A percentile compares a stretch with the other conserved stretches of the same genome.
phyloP scores from a whole-genome alignment of 2,329 filamentous ascomycete genomes.

The Fusarium sp. region DNA sequence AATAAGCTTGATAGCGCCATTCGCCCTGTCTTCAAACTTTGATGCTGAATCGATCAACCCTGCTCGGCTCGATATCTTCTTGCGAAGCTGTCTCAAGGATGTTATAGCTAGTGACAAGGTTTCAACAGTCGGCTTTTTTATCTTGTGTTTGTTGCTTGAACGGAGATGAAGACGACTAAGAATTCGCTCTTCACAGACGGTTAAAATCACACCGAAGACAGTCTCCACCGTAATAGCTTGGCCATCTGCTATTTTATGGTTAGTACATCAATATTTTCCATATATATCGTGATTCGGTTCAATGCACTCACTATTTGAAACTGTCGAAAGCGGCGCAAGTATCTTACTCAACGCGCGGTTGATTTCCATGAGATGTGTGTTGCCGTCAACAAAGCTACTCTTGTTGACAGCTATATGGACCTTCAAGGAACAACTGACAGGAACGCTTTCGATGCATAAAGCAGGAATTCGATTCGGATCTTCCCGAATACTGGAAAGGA shows the following conservation, averaged over 20 bases:
- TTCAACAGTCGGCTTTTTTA: not conserved
- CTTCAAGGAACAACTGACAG: not conserved
- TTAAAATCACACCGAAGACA: not conserved
- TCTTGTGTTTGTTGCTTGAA: fast-evolving
- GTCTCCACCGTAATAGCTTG: fast-evolving
- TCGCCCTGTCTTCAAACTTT: not conserved
- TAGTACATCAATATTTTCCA: not conserved
- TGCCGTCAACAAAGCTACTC: not conserved
- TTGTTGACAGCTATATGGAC: not conserved
- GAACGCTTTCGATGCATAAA: not conserved
- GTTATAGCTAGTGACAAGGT: not conserved
- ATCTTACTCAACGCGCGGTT: not conserved
- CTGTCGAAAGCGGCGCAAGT: not conserved
- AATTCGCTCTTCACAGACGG: not conserved
- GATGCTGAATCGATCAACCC: not conserved
- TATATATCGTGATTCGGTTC: fast-evolving
- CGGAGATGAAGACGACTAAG: not conserved
- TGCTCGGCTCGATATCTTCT: not conserved
- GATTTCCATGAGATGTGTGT: not conserved
- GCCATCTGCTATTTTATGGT: not conserved
- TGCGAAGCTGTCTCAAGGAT: not conserved
- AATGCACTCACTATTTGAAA: not conserved
- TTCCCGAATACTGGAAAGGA: not conserved
- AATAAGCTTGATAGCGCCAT: not conserved
- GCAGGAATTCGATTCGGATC: not conserved